Conservation (phyloP, 2,329 filamentous ascomycete genomes). For the Aspergillus intermedius region DNA sequence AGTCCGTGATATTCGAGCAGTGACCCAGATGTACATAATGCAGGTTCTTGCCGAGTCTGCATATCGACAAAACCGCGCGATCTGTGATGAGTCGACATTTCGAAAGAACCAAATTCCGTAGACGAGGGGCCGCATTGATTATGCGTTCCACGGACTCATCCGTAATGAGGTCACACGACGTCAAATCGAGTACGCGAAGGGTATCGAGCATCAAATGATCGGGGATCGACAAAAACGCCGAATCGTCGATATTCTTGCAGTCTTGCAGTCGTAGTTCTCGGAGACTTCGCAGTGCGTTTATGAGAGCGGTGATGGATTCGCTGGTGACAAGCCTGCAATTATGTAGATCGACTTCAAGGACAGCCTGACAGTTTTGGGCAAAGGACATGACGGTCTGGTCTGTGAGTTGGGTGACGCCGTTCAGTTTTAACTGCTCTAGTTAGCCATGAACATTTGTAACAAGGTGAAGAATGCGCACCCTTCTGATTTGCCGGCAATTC, state of each 20-base stretch:
- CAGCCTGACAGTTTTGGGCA: slow-evolving; percentile 79
- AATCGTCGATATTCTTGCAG: slow-evolving; percentile 77
- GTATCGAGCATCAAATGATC: slow-evolving; percentile 68
- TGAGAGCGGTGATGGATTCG: slow-evolving; percentile 71
- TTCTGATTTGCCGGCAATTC: slow-evolving; percentile 78
- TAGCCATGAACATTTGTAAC: slow-evolving; percentile 25
- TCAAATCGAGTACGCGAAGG: slow-evolving; percentile 87
- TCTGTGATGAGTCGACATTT: slow-evolving; percentile 95
- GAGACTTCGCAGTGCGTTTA: slow-evolving; percentile 72
- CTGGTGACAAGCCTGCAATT: slow-evolving; percentile 77
- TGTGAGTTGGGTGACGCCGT: slow-evolving; percentile 78
- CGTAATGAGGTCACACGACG: slow-evolving; percentile 75
- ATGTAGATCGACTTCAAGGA: slow-evolving; percentile 93
- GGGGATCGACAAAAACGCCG: slow-evolving; percentile 77
- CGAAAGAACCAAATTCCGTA: slow-evolving; percentile 87
- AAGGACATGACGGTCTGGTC: slow-evolving; percentile 79
- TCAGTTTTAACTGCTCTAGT: slow-evolving; percentile 71
- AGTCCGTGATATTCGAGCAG: slow-evolving; percentile 84
- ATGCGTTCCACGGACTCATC: slow-evolving; percentile 86
- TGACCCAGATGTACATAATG: slow-evolving; percentile 96
- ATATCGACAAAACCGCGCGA: slow-evolving; percentile 76
- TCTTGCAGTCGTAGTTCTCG: slow-evolving; percentile 82
- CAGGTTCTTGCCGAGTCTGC: slow-evolving; percentile 85
- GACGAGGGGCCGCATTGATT: slow-evolving; percentile 73
- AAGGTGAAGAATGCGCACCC: slow-evolving; percentile 49